Conservation (phyloP, 495 filamentous ascomycete genomes). For the Chaetomium tenue region DNA sequence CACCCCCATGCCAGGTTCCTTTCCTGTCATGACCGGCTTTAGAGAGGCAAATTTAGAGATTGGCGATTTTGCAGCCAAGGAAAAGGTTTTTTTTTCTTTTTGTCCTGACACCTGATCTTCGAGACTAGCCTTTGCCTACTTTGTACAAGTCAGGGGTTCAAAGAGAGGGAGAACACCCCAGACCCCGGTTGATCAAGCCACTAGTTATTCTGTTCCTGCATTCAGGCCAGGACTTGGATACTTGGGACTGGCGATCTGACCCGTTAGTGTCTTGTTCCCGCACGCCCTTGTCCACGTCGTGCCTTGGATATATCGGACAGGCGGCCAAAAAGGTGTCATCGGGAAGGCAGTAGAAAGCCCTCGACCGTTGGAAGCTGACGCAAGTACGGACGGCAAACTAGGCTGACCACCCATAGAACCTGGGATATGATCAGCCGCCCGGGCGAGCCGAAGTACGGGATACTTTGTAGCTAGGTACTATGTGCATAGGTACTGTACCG, state of each 20-base stretch:
- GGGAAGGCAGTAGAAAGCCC: background rate
- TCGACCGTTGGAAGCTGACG: constrained; percentile 10
- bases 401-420: constrained; percentile 22
- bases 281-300: constrained; percentile 6
- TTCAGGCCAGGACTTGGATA: background rate
- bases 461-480: no score
- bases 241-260: no score
- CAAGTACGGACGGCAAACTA: constrained; percentile 21
- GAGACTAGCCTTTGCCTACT: constrained; percentile 12
- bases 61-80: background rate
- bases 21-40: background rate
- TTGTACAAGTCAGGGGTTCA: constrained; percentile 12
- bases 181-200: background rate
- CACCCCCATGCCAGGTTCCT: background rate
- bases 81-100: background rate
- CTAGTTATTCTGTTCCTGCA: constrained; percentile 11
- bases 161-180: background rate
- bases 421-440: constrained; percentile 26
- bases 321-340: background rate
- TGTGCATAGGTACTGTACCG: background rate
- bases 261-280: background rate
- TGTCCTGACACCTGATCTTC: background rate
- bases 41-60: background rate
- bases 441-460: constrained; percentile 21
- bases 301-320: constrained; percentile 1